A percentile compares a stretch with the other conserved stretches of the same genome.
These are phyloP conservation scores for Dothiorella sarmentorum DNA, from an alignment of 2,329 filamentous ascomycete species.

Conservation along the genomic window DNA sequence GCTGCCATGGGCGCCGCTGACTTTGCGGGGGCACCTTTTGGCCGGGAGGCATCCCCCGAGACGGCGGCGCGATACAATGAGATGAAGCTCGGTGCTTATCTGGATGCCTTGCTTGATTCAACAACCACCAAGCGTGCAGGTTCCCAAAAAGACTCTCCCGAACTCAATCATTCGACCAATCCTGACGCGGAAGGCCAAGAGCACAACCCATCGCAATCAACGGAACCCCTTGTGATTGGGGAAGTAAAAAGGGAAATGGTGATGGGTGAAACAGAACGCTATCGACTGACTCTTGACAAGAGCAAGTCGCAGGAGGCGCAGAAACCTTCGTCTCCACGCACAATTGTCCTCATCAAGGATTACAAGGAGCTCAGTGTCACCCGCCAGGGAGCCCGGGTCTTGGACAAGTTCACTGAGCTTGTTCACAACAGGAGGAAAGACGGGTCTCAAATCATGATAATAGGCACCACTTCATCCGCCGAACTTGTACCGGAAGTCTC, in stretches of 20 bases:
- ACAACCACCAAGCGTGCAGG: slow-evolving; percentile 28
- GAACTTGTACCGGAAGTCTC: slow-evolving; percentile 44
- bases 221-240: not conserved
- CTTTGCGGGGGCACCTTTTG: not conserved
- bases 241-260: no score
- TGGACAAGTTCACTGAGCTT: slow-evolving; percentile 66
- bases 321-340: slow-evolving; percentile 21
- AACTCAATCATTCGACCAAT: no score
- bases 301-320: not conserved
- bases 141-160: no score
- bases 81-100: slow-evolving; percentile 32
- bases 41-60: not conserved
- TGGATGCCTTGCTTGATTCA: slow-evolving; percentile 34
- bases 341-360: slow-evolving; percentile 78
- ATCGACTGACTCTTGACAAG: not conserved
- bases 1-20: not conserved
- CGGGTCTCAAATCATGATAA: slow-evolving; percentile 69
- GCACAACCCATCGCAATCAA: slow-evolving; percentile 25
- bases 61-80: slow-evolving; percentile 33
- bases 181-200: slow-evolving; percentile 26
- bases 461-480: slow-evolving; percentile 70
- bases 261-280: not conserved
- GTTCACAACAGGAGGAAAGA: slow-evolving; percentile 69
- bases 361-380: slow-evolving; percentile 73
- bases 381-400: slow-evolving; percentile 64